These are phyloP conservation scores for Saccharomyces hybrid DNA, from an alignment of 1,139 yeast species.

Conservation along the genomic window DNA sequence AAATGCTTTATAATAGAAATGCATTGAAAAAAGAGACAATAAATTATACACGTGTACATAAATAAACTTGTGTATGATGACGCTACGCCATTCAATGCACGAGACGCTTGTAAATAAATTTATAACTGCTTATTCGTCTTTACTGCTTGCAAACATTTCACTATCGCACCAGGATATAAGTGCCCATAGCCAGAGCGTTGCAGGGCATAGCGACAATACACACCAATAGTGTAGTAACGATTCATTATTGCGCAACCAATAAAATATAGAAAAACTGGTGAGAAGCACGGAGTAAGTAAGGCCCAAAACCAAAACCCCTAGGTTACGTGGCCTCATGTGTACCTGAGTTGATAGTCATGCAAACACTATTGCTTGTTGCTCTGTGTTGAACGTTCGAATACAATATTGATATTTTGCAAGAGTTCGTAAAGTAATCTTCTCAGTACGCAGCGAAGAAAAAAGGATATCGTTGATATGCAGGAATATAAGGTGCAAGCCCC, in stretches of 20 bases:
- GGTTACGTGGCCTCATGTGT: not conserved
- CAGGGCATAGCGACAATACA: conserved; percentile 19
- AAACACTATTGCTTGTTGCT: not conserved
- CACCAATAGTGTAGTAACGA: conserved; percentile 19
- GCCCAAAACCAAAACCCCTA: conserved; percentile 7
- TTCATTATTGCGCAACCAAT: conserved; percentile 8
- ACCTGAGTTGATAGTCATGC: not conserved
- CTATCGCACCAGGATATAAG: conserved; percentile 26
- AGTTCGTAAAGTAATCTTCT: not conserved
- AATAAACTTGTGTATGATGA: conserved; percentile 4
- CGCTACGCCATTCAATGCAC: not conserved
- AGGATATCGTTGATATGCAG: not conserved
- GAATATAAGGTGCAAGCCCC: not conserved
- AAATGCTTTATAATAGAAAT: conserved; percentile 50
- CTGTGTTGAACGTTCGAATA: not conserved
- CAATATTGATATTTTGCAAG: not conserved
- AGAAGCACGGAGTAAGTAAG: conserved; percentile 6
- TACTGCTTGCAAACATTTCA: conserved; percentile 24
- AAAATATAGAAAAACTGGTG: conserved; percentile 4
- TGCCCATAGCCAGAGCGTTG: conserved; percentile 24
- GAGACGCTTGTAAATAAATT: not conserved
- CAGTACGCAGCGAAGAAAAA: not conserved
- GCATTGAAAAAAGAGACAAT: conserved; percentile 10
- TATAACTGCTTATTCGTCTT: conserved; percentile 7
- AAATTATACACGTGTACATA: conserved; percentile 3